Conservation (phyloP, 129 eudicot genomes). For the Chrysanthemum seticuspe region DNA sequence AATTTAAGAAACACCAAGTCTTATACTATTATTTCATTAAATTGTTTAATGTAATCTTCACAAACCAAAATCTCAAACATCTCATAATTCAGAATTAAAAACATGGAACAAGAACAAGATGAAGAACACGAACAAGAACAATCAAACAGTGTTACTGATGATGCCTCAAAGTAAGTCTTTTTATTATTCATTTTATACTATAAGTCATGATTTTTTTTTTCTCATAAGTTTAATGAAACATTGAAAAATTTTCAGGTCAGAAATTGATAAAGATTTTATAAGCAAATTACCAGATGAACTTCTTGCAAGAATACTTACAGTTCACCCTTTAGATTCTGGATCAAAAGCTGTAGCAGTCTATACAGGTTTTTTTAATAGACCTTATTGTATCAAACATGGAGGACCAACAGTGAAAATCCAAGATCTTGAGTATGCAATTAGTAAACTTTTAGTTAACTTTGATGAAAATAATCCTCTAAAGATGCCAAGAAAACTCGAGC, state of each 20-base stretch:
- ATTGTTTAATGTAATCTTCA: too few species aligned
- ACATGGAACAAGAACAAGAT: too few species aligned
- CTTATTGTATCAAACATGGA: conserved; percentile 12
- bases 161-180: conserved; percentile 19
- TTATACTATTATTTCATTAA: too few species aligned
- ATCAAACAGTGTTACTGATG: conserved; percentile 10
- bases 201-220: conserved; percentile 2
- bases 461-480: conserved; percentile 21
- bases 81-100: too few species aligned
- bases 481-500: conserved; percentile 21
- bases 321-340: conserved; percentile 34
- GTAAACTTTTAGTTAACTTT: not conserved
- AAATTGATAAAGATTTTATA: conserved; percentile 16
- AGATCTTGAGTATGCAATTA: conserved; percentile 16
- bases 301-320: conserved; percentile 22
- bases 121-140: not conserved
- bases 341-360: conserved; percentile 26
- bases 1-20: too few species aligned
- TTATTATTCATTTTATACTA: not conserved
- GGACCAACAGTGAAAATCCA: conserved; percentile 12
- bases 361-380: conserved; percentile 22
- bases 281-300: conserved; percentile 30
- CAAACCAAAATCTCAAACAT: too few species aligned
- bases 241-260: conserved; percentile 16
- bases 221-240: not conserved